Conservation (phyloP, 306 rosid species). For the Ormosia semicastrata region DNA sequence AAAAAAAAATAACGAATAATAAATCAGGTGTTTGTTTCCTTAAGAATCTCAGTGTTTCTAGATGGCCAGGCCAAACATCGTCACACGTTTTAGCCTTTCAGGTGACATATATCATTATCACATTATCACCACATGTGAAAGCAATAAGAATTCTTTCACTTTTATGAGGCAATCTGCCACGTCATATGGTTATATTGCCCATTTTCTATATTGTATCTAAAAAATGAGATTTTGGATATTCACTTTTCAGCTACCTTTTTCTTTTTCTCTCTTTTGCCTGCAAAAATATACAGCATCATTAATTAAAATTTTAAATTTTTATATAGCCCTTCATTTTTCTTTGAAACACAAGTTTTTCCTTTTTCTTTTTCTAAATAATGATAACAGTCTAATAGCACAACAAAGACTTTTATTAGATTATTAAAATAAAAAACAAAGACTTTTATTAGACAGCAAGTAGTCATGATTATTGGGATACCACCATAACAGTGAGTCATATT, state of each 20-base stretch:
- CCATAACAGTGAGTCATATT: neutral
- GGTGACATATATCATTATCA: neutral
- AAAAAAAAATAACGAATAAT: neutral
- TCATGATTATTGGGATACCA: neutral
- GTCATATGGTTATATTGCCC: constrained; percentile 5
- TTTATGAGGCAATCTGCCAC: constrained; percentile 8
- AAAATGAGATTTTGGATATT: neutral
- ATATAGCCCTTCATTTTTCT: neutral
- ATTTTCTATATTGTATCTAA: neutral
- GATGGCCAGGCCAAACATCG: neutral
- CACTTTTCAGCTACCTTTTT: neutral
- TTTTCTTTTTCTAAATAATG: neutral
- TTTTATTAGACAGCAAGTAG: neutral
- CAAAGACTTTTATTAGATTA: too few relatives aligned
- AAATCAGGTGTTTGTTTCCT: neutral
- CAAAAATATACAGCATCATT: neutral
- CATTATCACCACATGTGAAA: constrained; percentile 12
- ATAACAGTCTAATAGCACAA: neutral
- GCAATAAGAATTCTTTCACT: neutral
- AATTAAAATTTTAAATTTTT: neutral
- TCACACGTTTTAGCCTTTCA: constrained; percentile 16
- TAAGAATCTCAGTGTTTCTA: neutral
- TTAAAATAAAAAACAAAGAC: neutral
- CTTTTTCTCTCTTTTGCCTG: neutral
- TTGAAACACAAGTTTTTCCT: neutral